Evolutionary conservation across 768 basidiomycete genomes (phyloP).

Genomic region (Boletus fagicola): DNA sequence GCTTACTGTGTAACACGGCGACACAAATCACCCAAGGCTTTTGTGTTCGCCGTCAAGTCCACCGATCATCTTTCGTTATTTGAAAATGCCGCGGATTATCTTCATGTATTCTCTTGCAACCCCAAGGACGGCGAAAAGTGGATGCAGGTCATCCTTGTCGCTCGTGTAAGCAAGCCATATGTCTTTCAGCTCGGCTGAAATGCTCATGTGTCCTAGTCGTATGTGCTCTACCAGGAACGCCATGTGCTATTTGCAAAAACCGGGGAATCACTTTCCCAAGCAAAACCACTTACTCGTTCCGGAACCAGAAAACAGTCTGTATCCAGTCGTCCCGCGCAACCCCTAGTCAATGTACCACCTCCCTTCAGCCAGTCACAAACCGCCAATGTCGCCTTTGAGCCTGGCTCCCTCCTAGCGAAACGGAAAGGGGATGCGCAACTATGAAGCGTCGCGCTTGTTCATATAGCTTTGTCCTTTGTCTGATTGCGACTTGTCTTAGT

Average conservation of each 20-base stretch:
- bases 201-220: conserved; percentile 53
- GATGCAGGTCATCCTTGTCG: conserved; percentile 78
- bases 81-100: conserved; percentile 83
- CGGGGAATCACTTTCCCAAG: conserved; percentile 24
- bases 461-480: neutral
- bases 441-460: conserved; percentile 1
- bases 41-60: conserved; percentile 84
- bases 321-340: conserved; percentile 40
- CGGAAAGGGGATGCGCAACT: conserved; percentile 34
- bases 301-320: conserved; percentile 37
- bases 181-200: neutral
- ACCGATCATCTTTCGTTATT: conserved; percentile 84
- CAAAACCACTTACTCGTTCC: conserved; percentile 37
- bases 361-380: conserved; percentile 34
- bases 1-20: conserved; percentile 75
- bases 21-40: conserved; percentile 81
- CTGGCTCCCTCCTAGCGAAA: conserved; percentile 70
- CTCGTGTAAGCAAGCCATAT: conserved; percentile 55
- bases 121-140: conserved; percentile 71
- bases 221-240: conserved; percentile 78
- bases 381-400: conserved; percentile 57
- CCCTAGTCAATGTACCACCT: conserved; percentile 48
- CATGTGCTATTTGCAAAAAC: conserved; percentile 48
- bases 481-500: conserved; percentile 9
- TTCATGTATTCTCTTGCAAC: conserved; percentile 81